phyloP scores from a whole-genome alignment of 257 asterid genomes.

The Solanum bulbocastanum region DNA sequence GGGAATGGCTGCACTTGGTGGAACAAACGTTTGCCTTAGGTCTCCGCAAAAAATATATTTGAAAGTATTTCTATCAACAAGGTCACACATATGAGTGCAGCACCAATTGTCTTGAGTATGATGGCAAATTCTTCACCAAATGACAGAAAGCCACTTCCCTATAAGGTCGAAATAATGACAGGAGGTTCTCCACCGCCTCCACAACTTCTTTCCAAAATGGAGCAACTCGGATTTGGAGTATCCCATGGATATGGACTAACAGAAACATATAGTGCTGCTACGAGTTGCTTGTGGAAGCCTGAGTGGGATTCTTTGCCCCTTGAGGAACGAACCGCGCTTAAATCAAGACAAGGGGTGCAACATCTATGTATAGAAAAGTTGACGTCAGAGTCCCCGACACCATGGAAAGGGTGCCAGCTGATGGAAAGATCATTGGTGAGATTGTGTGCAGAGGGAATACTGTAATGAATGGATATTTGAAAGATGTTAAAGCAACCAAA shows the following conservation, averaged over 20 bases:
- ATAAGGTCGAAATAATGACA: conserved; percentile 12
- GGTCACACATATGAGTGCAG: conserved; percentile 27
- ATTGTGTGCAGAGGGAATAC: conserved; percentile 24
- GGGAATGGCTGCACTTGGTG: conserved; percentile 27
- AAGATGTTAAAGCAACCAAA: background rate
- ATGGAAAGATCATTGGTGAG: conserved; percentile 20
- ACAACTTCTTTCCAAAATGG: conserved; percentile 15
- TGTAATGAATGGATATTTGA: background rate
- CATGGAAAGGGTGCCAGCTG: conserved; percentile 18
- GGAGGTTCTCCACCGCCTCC: conserved; percentile 27
- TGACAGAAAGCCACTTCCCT: conserved; percentile 13
- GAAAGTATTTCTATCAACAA: conserved; percentile 8
- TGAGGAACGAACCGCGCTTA: conserved; percentile 2
- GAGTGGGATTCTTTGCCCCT: conserved; percentile 25
- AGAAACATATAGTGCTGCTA: conserved; percentile 20
- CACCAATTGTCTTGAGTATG: conserved; percentile 24
- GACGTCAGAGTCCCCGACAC: conserved; percentile 14
- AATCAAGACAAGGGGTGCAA: conserved; percentile 23
- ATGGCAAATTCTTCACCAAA: conserved; percentile 1
- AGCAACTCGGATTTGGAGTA: conserved; percentile 17
- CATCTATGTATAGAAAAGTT: conserved; percentile 12
- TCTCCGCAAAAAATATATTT: conserved; percentile 11
- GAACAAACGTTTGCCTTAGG: conserved; percentile 23
- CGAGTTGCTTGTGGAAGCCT: conserved; percentile 15
- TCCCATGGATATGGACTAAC: conserved; percentile 27